Evolutionary conservation across 108 stramenopile species (phyloP), one percentile per base, ranked within the genome.

Genomic region (Mediolabrus comicus): DNA sequence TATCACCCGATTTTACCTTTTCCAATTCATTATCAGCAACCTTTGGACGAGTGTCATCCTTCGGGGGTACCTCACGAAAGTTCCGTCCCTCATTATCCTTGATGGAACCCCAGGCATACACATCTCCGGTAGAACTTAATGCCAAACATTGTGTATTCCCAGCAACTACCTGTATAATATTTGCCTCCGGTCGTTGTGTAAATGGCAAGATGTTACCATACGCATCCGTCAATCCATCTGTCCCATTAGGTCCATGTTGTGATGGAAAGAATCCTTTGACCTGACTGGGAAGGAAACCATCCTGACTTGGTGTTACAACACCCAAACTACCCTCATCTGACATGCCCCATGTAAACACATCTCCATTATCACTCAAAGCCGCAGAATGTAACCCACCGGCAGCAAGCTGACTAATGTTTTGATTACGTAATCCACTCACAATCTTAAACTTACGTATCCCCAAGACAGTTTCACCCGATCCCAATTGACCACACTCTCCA

Each of bases 321-420:
- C 95, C 96, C 39, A 98, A 65, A 38, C 83, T 72, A 14, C 92
- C 89, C 16, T 97, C 95, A 62, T 98, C 98, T 46, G 84, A 85
- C 55, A 78, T 80, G n/a, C 98, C 98, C 90, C 95, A 98, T 16
- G 94, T 82, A 54, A 86, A 97, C 11, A 95, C 94, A 0, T 58
- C 24, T 0, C 97, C 97, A 56, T 88, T 79, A 4, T 74, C 56
- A 7, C 86, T 79, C 17, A 89, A 38, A 2, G 83, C 92, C 55
- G 87, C 72, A 14, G 75, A 84, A 67, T 93, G 89, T 29, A 96
- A 53, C 27, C 94, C 97, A 2, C 98, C 98, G 51, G 81, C 86
- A 2, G 89, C 83, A 7, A 98, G 65, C 30, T 70, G 68, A 11
- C 38, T 61, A 11, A 92, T 64, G 16, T 63, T 36, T 5, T 66